Base-by-base conservation (phyloP, 345 rosid species). In the Corchorus capsularis region DNA sequence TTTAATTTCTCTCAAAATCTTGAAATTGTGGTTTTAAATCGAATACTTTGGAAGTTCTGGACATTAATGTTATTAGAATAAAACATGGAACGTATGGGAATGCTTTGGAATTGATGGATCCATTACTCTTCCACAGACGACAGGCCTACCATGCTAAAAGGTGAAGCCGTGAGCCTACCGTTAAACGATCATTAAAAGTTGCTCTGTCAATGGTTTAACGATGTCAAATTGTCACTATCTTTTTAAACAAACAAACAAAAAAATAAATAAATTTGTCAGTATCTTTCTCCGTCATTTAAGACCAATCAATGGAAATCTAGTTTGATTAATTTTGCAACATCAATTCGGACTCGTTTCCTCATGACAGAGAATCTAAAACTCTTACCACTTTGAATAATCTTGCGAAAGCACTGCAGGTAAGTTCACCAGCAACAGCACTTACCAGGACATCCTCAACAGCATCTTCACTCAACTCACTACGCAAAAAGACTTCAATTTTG, bases 31-130 rank as follows among this genome's bases (percentile, higher is more conserved):
- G n/a, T n/a, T n/a, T n/a, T n/a, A n/a, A n/a, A n/a, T n/a, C n/a
- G n/a, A n/a, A n/a, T n/a, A n/a, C n/a, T n/a, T n/a, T n/a, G n/a
- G n/a, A n/a, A n/a, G n/a, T n/a, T n/a, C n/a, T n/a, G n/a, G n/a
- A n/a, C n/a, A n/a, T n/a, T n/a, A n/a, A n/a, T n/a, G n/a, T n/a
- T n/a, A n/a, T n/a, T n/a, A n/a, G n/a, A n/a, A n/a, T n/a, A n/a
- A n/a, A n/a, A n/a, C n/a, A 5, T 89, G 90, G 87, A 81, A 79
- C 74, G 81, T n/a, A 71, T 75, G 71, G 63, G 63, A 75, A 77
- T 61, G 46, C 41, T n/a, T 19, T 53, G 11, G 67, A 37, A 3
- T 53, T 81, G 27, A 34, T 71, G 78, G 54, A 8, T 0, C 9
- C 41, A 64, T 34, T 20, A 35, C 12, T 35, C 34, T n/a, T n/a